Evolutionary conservation across 176 grass and related monocot species (phyloP).

Genomic region (Microstegium vimineum): DNA sequence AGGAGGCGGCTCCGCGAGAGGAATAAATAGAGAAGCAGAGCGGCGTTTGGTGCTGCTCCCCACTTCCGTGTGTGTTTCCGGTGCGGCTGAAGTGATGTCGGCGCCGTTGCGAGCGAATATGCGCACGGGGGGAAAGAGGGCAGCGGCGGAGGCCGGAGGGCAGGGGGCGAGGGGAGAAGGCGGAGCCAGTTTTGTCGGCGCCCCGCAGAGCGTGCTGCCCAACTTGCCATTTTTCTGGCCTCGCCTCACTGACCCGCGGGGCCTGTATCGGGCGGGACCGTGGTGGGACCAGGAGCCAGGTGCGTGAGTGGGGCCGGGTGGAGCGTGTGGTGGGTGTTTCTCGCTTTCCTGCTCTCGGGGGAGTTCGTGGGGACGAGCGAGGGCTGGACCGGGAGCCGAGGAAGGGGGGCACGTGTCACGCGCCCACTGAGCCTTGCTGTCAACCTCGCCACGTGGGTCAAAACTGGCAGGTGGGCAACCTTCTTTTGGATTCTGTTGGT

Average conservation of each 20-base stretch:
- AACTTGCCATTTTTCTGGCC: neutral
- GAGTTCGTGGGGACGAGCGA: neutral
- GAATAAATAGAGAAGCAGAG: neutral
- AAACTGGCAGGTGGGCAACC: neutral
- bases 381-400: neutral
- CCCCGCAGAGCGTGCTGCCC: neutral
- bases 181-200: neutral
- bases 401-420: neutral
- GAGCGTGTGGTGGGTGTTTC: neutral
- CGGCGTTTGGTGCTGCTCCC: neutral
- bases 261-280: rapidly evolving
- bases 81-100: neutral
- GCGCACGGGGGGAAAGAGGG: slow-evolving; percentile 6
- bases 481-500: neutral
- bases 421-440: neutral
- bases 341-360: neutral
- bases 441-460: neutral
- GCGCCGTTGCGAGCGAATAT: slow-evolving; percentile 14
- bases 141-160: neutral
- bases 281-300: neutral
- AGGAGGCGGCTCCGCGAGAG: neutral
- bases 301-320: neutral
- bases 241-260: neutral
- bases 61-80: neutral
- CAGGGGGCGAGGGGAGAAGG: neutral